phyloP scores from a whole-genome alignment of 1,284 basidiomycete species.

The Sporisorium sorghi region DNA sequence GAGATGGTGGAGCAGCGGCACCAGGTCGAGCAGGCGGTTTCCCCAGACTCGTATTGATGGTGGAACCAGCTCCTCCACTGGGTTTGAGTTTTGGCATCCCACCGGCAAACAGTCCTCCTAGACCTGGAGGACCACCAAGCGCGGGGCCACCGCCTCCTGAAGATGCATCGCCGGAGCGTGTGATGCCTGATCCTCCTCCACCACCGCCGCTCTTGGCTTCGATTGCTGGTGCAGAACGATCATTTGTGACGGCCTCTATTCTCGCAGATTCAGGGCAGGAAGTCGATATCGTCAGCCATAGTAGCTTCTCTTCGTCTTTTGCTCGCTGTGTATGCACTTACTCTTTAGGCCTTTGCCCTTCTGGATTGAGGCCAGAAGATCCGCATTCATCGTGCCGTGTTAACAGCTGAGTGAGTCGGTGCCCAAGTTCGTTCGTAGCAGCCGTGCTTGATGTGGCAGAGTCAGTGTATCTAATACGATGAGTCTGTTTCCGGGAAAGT shows the following conservation, averaged over 20 bases:
- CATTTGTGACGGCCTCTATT: conserved; percentile 78
- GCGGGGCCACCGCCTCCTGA: conserved; percentile 68
- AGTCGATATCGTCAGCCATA: conserved; percentile 1
- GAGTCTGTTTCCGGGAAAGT: background rate
- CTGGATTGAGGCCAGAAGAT: conserved; percentile 40
- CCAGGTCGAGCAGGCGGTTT: conserved; percentile 45
- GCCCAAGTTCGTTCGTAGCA: background rate
- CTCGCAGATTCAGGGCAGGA: background rate
- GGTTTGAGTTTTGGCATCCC: conserved; percentile 87
- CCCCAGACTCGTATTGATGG: conserved; percentile 37
- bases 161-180: conserved; percentile 33
- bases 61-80: conserved; percentile 25
- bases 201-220: conserved; percentile 69
- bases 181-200: conserved; percentile 69
- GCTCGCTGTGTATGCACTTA: conserved; percentile 7
- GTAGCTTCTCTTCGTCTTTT: no score
- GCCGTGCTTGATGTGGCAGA: background rate
- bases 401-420: background rate
- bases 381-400: conserved; percentile 41
- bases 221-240: conserved; percentile 79
- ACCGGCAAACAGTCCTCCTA: conserved; percentile 86
- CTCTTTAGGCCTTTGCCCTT: conserved; percentile 54
- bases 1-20: conserved; percentile 24
- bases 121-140: conserved; percentile 74
- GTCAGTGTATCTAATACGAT: background rate